These are phyloP conservation scores for Hypoxylon subgilvum DNA, from an alignment of 495 filamentous ascomycete genomes.

Conservation along the genomic window DNA sequence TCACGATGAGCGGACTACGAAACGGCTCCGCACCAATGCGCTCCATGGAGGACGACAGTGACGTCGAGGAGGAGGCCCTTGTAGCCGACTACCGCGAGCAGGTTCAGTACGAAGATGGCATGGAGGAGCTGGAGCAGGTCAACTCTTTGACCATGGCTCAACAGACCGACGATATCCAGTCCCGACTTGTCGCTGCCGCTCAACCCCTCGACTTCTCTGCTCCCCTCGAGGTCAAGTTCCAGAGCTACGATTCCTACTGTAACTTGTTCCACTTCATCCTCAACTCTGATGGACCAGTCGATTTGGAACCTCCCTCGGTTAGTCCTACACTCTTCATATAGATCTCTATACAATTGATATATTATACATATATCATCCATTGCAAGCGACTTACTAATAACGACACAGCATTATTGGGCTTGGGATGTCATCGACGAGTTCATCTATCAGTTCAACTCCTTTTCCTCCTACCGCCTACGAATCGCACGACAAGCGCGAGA, in stretches of 20 bases:
- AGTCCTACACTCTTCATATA: no score
- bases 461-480: constrained; percentile 92
- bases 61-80: constrained; percentile 91
- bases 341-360: no score
- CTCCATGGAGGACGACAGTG: constrained; percentile 77
- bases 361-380: constrained; percentile 1
- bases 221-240: constrained; percentile 91
- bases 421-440: constrained; percentile 99
- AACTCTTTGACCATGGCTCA: constrained; percentile 58
- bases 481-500: constrained; percentile 84
- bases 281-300: constrained; percentile 97
- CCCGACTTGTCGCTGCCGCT: constrained; percentile 84
- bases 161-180: constrained; percentile 81
- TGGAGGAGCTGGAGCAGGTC: constrained; percentile 76
- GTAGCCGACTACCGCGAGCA: constrained; percentile 94
- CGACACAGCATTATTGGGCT: constrained; percentile 90
- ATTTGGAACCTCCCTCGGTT: constrained; percentile 93
- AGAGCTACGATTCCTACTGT: constrained; percentile 99
- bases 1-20: constrained; percentile 58
- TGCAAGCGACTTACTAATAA: constrained; percentile 18
- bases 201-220: constrained; percentile 95
- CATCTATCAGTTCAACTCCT: constrained; percentile 99
- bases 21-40: constrained; percentile 58
- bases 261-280: constrained; percentile 98
- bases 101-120: constrained; percentile 84